A percentile compares a stretch with the other conserved stretches of the same genome.
These are phyloP conservation scores for Blastobotrys illinoisensis DNA, from an alignment of 1,139 yeast genomes.

Conservation along the genomic window DNA sequence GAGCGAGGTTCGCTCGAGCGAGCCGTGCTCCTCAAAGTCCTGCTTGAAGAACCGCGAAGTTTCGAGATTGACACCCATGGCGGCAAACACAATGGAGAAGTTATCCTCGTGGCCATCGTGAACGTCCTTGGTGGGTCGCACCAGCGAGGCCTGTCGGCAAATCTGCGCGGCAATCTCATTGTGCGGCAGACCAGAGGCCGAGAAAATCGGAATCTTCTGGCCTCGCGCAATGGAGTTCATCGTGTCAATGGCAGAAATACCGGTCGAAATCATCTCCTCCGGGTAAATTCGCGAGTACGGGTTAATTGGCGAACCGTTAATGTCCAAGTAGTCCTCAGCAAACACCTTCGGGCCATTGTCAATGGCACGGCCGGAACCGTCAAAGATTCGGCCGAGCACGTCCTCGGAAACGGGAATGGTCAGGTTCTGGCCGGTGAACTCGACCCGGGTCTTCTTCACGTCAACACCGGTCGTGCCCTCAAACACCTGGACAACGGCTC, in stretches of 20 bases:
- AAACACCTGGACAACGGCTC: constrained; percentile 97
- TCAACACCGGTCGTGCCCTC: constrained; percentile 98
- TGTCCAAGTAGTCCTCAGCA: constrained; percentile 97
- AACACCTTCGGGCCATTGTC: constrained; percentile 97
- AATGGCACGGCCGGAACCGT: constrained; percentile 98
- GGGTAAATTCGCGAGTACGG: constrained; percentile 98
- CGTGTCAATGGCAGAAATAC: constrained; percentile 96
- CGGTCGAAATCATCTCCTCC: constrained; percentile 99
- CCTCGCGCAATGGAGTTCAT: constrained; percentile 99
- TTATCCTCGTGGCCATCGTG: constrained; percentile 99
- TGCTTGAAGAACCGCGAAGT: constrained; percentile 94
- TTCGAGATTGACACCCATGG: constrained; percentile 94
- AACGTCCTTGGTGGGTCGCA: constrained; percentile 98
- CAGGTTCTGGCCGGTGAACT: constrained; percentile 91
- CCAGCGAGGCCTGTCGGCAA: constrained; percentile 99
- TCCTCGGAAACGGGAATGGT: constrained; percentile 95
- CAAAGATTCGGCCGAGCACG: constrained; percentile 94
- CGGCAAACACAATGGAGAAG: constrained; percentile 98
- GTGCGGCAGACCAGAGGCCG: constrained; percentile 99
- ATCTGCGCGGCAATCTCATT: constrained; percentile 99
- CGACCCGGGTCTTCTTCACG: constrained; percentile 94
- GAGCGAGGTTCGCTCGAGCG: constrained; percentile 93
- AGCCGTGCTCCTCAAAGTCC: constrained; percentile 98
- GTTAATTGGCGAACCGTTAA: constrained; percentile 97
- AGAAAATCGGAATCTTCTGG: constrained; percentile 96